Conservation (phyloP, 2,329 filamentous ascomycete species). For the Ascochyta rabiei region DNA sequence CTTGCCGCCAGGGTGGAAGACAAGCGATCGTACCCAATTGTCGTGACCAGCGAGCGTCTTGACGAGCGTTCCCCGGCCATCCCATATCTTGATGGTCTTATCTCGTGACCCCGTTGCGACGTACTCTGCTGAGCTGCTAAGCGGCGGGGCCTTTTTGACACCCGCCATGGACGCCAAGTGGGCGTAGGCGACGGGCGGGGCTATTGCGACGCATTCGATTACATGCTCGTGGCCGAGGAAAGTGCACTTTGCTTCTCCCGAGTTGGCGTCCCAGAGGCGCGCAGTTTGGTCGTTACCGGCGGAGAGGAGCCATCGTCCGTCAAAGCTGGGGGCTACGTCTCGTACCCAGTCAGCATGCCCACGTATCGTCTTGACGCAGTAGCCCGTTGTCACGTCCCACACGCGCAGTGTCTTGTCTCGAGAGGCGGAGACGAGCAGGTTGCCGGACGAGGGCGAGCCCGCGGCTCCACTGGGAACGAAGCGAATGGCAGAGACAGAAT, state of each 20-base stretch:
- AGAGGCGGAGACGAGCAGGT: conserved; percentile 84
- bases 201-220: conserved; percentile 85
- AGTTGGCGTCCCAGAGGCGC: conserved; percentile 82
- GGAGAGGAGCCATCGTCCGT: conserved; percentile 83
- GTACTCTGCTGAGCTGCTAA: conserved; percentile 80
- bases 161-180: conserved; percentile 79
- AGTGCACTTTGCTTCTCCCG: conserved; percentile 76
- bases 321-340: conserved; percentile 79
- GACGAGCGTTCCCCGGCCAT: conserved; percentile 80
- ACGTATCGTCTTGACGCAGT: conserved; percentile 86
- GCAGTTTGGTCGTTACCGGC: conserved; percentile 82
- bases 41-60: conserved; percentile 88
- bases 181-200: conserved; percentile 78
- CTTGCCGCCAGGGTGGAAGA: conserved; percentile 91
- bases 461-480: conserved; percentile 86
- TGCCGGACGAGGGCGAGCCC: conserved; percentile 78
- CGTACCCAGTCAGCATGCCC: conserved; percentile 93
- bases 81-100: conserved; percentile 90
- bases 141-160: conserved; percentile 78
- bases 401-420: conserved; percentile 84
- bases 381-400: conserved; percentile 93
- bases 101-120: conserved; percentile 88
- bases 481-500: conserved; percentile 85
- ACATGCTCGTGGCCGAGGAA: conserved; percentile 86
- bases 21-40: conserved; percentile 87